Conservation (phyloP, 2,329 filamentous ascomycete genomes). For the Aureobasidium pullulans region DNA sequence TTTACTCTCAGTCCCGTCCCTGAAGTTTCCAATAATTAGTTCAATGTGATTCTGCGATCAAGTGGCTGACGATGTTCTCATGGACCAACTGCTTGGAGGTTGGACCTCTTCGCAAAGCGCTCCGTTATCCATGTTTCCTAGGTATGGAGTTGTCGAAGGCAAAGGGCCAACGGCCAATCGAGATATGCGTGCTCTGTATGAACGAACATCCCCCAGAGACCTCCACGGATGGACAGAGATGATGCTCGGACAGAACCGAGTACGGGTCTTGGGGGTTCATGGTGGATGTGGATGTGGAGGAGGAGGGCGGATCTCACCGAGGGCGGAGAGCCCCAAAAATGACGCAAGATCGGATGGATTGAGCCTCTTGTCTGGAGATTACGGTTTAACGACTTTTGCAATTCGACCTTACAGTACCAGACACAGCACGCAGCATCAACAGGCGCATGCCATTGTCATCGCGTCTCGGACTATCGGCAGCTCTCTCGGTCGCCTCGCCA, state of each 20-base stretch:
- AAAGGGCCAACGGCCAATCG: too few species aligned
- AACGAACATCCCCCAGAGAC: too few species aligned
- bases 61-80: not conserved
- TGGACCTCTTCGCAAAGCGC: too few species aligned
- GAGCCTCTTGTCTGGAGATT: not conserved
- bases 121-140: too few species aligned
- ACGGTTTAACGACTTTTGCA: not conserved
- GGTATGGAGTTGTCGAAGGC: too few species aligned
- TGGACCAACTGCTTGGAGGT: not conserved
- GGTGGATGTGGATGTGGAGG: not conserved
- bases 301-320: too few species aligned
- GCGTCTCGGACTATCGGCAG: not conserved
- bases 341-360: not conserved
- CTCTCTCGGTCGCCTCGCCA: not conserved
- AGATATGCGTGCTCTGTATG: too few species aligned
- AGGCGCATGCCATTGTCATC: slow-evolving; percentile 7
- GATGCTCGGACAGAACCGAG: not conserved
- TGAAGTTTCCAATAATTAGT: too few species aligned
- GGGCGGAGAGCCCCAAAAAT: not conserved
- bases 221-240: too few species aligned
- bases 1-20: not conserved
- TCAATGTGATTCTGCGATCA: not conserved
- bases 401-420: not conserved
- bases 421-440: not conserved
- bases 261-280: not conserved